Conservation (phyloP, 495 filamentous ascomycete species). For the Aspergillus sparsus region DNA sequence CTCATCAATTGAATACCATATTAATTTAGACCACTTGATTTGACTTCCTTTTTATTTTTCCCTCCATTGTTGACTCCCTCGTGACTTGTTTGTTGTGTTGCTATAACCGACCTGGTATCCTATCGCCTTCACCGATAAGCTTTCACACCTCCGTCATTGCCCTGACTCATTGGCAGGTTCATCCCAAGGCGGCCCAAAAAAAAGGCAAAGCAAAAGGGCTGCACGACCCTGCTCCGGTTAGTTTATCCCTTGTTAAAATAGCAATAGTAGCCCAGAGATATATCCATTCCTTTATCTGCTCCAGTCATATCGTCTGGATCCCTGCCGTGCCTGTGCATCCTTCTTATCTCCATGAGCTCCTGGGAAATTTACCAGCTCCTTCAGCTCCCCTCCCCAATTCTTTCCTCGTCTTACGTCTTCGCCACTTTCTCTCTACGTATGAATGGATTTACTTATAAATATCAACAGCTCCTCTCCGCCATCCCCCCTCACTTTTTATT, state of each 20-base stretch:
- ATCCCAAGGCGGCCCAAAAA: neutral
- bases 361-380: neutral
- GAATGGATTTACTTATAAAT: slow-evolving; percentile 14
- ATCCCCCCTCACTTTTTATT: neutral
- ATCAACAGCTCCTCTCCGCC: neutral
- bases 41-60: neutral
- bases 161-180: slow-evolving; percentile 5
- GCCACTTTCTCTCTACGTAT: neutral
- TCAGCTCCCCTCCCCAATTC: slow-evolving; percentile 1
- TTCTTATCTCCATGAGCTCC: slow-evolving; percentile 19
- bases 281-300: slow-evolving; percentile 3
- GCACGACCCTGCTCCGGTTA: neutral
- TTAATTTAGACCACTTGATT: too few species aligned
- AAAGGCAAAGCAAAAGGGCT: neutral
- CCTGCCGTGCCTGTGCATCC: slow-evolving; percentile 13
- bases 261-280: neutral
- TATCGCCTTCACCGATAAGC: slow-evolving; percentile 18
- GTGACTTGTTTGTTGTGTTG: neutral
- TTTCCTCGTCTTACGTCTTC: slow-evolving; percentile 2
- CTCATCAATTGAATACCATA: neutral
- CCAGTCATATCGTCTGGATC: slow-evolving; percentile 4
- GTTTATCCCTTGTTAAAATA: slow-evolving; percentile 7
- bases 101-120: neutral
- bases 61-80: neutral
- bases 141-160: slow-evolving; percentile 19